These are phyloP conservation scores for Lachancea fermentati DNA, from an alignment of 805 yeast species.

Conservation along the genomic window DNA sequence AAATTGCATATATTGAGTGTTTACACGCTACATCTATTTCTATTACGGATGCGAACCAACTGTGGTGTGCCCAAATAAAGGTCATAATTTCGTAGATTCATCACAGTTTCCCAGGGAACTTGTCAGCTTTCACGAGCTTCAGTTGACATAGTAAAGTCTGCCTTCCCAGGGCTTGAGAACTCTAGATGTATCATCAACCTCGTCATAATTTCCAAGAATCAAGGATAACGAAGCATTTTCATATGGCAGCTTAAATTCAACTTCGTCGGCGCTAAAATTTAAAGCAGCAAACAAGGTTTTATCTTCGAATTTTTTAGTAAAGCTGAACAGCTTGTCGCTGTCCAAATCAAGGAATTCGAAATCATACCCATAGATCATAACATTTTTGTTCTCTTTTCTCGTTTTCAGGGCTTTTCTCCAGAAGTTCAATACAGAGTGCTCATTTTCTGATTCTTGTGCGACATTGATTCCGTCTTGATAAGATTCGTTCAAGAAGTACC, in stretches of 20 bases:
- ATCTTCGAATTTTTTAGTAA: conserved; percentile 34
- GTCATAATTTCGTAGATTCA: no score
- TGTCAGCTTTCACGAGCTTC: no score
- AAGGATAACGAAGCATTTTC: conserved; percentile 29
- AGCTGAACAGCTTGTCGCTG: conserved; percentile 39
- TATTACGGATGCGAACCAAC: no score
- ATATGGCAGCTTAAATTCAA: conserved; percentile 30
- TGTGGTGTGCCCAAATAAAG: no score
- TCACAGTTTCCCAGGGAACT: no score
- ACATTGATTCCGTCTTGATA: conserved; percentile 44
- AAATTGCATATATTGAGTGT: no score
- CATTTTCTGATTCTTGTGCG: conserved; percentile 40
- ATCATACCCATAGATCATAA: conserved; percentile 40
- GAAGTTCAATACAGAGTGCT: conserved; percentile 41
- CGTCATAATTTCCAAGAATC: conserved; percentile 29
- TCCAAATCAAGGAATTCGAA: conserved; percentile 41
- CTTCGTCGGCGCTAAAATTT: conserved; percentile 37
- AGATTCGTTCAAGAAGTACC: conserved; percentile 49
- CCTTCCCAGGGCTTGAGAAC: conserved; percentile 41
- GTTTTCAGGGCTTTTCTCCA: conserved; percentile 39
- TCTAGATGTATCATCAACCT: conserved; percentile 13
- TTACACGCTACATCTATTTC: no score
- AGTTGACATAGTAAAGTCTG: conserved; percentile 33
- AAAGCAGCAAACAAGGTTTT: conserved; percentile 36
- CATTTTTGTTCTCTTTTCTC: conserved; percentile 42